Percentiles rank a stretch among this genome's conserved stretches.
Conservation (phyloP, 2,329 filamentous ascomycete species). For the Orbilia quercus region DNA sequence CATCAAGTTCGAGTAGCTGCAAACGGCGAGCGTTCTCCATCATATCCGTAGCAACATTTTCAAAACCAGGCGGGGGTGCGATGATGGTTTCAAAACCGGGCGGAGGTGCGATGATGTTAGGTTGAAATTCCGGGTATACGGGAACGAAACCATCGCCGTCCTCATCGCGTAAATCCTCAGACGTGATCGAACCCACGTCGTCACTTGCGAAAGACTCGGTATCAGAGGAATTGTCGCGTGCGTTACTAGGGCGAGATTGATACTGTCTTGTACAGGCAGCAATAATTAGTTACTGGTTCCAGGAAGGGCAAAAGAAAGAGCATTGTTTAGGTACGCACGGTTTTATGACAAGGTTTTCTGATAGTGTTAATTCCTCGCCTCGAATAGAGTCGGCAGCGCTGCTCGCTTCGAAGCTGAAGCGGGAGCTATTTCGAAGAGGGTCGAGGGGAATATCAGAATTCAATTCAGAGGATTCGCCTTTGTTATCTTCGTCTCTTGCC, state of each 20-base stretch:
- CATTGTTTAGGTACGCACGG: slow-evolving; percentile 61
- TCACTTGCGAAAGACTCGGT: slow-evolving; percentile 61
- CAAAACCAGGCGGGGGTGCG: slow-evolving; percentile 49
- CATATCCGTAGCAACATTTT: slow-evolving; percentile 35
- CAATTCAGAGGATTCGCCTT: not conserved
- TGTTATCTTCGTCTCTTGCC: not conserved
- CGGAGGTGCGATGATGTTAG: slow-evolving; percentile 32
- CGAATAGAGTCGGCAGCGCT: slow-evolving; percentile 77
- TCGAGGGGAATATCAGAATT: slow-evolving; percentile 32
- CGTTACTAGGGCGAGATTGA: slow-evolving; percentile 61
- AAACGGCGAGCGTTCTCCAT: slow-evolving; percentile 33
- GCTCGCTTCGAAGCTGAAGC: slow-evolving; percentile 68
- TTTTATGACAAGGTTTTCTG: slow-evolving; percentile 67
- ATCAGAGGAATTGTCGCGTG: slow-evolving; percentile 61
- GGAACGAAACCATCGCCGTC: slow-evolving; percentile 60
- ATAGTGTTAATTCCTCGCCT: slow-evolving; percentile 66
- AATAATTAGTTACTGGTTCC: slow-evolving; percentile 56
- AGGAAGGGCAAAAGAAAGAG: not conserved
- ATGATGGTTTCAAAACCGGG: too few species aligned
- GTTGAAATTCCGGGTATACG: slow-evolving; percentile 20
- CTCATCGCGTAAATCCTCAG: slow-evolving; percentile 37
- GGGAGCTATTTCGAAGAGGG: slow-evolving; percentile 57
- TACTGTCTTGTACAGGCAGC: slow-evolving; percentile 30
- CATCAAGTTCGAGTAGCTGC: slow-evolving; percentile 24
- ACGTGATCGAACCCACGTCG: slow-evolving; percentile 36